phyloP scores from a whole-genome alignment of 257 asterid species.

The Eustoma russellianum region DNA sequence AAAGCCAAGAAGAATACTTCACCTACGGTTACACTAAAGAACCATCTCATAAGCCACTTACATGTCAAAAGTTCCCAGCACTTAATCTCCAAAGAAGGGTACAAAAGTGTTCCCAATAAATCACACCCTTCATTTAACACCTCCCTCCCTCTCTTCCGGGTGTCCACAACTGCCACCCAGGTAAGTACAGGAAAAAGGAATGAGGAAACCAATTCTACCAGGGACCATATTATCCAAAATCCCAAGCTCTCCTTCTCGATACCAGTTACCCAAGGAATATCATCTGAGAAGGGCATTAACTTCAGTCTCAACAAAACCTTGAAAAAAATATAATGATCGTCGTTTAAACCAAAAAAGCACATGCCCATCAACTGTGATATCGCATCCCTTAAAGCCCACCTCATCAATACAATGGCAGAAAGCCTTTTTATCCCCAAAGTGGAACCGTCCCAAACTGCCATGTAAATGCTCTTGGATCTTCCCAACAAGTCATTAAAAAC shows the following conservation, averaged over 20 bases:
- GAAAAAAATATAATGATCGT: conserved; percentile 60
- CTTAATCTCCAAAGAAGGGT: conserved; percentile 63
- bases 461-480: conserved; percentile 35
- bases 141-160: conserved; percentile 86
- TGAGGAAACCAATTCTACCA: conserved; percentile 60
- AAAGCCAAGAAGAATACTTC: conserved; percentile 40
- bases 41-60: conserved; percentile 64
- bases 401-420: conserved; percentile 69
- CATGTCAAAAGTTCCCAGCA: conserved; percentile 68
- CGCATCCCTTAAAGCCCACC: conserved; percentile 92
- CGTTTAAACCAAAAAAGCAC: conserved; percentile 64
- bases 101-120: conserved; percentile 44
- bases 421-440: conserved; percentile 64
- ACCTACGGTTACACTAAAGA: conserved; percentile 47
- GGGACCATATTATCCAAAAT: conserved; percentile 49
- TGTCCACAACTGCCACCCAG: conserved; percentile 75
- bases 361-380: conserved; percentile 70
- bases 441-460: conserved; percentile 74
- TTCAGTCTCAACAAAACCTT: conserved; percentile 66
- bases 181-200: conserved; percentile 64
- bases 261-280: conserved; percentile 71
- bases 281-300: conserved; percentile 63
- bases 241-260: conserved; percentile 74
- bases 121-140: conserved; percentile 74
- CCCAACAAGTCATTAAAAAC: conserved; percentile 70